phyloP scores from a whole-genome alignment of 495 filamentous ascomycete genomes.

The Penicillium herquei region DNA sequence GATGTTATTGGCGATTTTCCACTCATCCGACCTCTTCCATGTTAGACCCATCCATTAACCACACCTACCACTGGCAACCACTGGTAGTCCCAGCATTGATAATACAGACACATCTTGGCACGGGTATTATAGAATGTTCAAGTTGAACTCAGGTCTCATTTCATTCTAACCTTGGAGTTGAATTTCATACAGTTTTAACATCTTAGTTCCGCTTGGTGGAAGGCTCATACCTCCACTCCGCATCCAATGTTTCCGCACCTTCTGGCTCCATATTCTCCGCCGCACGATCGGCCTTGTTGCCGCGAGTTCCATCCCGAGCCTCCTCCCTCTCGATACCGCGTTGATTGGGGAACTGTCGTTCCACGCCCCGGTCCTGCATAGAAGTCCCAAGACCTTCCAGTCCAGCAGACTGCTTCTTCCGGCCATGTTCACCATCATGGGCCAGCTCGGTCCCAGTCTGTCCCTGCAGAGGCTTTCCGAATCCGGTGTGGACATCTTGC shows the following conservation, averaged over 20 bases:
- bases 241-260: conserved; percentile 45
- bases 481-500: conserved; percentile 55
- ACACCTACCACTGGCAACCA: no score
- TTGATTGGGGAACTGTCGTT: conserved; percentile 28
- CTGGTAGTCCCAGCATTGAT: no score
- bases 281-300: conserved; percentile 28
- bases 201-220: conserved; percentile 22
- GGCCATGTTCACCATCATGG: conserved; percentile 50
- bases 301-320: conserved; percentile 15
- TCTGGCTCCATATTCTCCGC: conserved; percentile 49
- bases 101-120: no score
- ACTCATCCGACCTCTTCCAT: no score
- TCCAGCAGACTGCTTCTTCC: conserved; percentile 53
- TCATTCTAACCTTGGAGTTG: no score
- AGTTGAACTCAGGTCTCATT: no score
- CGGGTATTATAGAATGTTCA: no score
- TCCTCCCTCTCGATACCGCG: conserved; percentile 33
- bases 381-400: conserved; percentile 53
- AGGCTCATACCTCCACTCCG: conserved; percentile 42
- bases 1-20: no score
- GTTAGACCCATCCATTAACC: no score
- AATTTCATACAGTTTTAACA: not conserved
- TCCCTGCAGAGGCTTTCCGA: conserved; percentile 62
- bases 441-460: conserved; percentile 57
- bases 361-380: conserved; percentile 23